These are phyloP conservation scores for Aspergillus indologenus DNA, from an alignment of 495 filamentous ascomycete genomes.

Conservation along the genomic window DNA sequence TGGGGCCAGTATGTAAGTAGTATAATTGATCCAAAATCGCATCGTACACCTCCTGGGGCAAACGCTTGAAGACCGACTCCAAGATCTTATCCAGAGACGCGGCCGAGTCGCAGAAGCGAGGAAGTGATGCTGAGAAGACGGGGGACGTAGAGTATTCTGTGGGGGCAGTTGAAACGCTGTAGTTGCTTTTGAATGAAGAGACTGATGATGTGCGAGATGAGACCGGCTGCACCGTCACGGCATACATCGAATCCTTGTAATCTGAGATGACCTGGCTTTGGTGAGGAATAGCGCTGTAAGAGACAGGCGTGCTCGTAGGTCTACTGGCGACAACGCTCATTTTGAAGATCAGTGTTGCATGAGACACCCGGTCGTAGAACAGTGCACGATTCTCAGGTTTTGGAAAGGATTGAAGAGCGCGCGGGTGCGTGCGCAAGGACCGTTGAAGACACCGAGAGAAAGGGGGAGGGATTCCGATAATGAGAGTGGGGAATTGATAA, in stretches of 20 bases:
- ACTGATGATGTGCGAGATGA: slow-evolving; percentile 39
- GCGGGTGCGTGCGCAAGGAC: slow-evolving; percentile 8
- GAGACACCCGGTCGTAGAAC: slow-evolving; percentile 12
- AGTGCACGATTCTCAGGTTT: not conserved
- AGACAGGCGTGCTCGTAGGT: slow-evolving; percentile 35
- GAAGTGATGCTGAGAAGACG: slow-evolving; percentile 35
- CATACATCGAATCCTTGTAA: slow-evolving; percentile 28
- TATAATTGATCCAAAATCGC: slow-evolving; percentile 53
- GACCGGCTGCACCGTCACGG: slow-evolving; percentile 31
- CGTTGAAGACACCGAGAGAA: slow-evolving; percentile 6
- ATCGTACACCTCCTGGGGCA: slow-evolving; percentile 57
- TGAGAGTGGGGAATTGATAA: not conserved
- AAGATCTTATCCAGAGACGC: slow-evolving; percentile 33
- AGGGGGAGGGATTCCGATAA: not conserved
- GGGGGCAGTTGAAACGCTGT: slow-evolving; percentile 37
- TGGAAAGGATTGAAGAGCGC: not conserved
- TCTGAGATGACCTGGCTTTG: slow-evolving; percentile 17
- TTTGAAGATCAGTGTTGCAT: slow-evolving; percentile 15
- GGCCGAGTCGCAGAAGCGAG: slow-evolving; percentile 37
- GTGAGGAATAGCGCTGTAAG: slow-evolving; percentile 28
- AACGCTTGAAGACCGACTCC: slow-evolving; percentile 44
- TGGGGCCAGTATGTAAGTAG: slow-evolving; percentile 42
- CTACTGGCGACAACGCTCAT: slow-evolving; percentile 48
- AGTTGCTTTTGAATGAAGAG: slow-evolving; percentile 43
- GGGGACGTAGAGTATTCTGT: slow-evolving; percentile 33